A percentile compares a stretch with the other conserved stretches of the same genome.
These are phyloP conservation scores for Microbotryomycetes sp. DNA, from an alignment of 1,284 basidiomycete genomes.

Conservation along the genomic window DNA sequence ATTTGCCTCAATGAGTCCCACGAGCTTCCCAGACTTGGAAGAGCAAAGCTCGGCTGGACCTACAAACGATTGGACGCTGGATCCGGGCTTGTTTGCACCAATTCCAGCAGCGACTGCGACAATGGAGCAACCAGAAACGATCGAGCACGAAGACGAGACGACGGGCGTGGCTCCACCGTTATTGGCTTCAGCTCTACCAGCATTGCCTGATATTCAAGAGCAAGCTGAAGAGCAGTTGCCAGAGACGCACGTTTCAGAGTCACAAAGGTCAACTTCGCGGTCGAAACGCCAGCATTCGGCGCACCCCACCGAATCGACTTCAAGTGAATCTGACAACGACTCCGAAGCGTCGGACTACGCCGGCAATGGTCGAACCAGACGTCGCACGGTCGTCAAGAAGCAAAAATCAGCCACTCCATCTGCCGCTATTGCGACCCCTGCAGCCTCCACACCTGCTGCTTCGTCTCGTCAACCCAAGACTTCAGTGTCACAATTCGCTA, in stretches of 20 bases:
- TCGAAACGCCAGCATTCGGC: conserved; percentile 23
- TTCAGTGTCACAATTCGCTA: conserved; percentile 23
- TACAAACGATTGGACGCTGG: conserved; percentile 19
- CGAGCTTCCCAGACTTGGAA: conserved; percentile 27
- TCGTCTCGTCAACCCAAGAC: conserved; percentile 8
- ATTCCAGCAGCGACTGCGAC: background rate
- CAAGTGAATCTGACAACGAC: background rate
- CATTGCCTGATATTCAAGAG: background rate
- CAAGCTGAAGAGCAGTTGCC: background rate
- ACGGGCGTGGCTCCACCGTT: too few species aligned
- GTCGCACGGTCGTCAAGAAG: conserved; percentile 13
- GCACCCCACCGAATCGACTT: conserved; percentile 6
- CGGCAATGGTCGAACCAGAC: conserved; percentile 1
- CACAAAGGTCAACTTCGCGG: background rate
- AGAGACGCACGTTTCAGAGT: too few species aligned
- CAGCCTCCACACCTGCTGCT: background rate
- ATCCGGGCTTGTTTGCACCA: conserved; percentile 23
- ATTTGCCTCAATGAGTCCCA: conserved; percentile 4
- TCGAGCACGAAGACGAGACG: too few species aligned
- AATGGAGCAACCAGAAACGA: background rate
- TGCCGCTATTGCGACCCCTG: background rate
- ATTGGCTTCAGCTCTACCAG: background rate
- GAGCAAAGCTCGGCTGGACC: background rate
- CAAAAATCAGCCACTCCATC: conserved; percentile 1
- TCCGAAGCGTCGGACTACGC: conserved; percentile 14